Base-by-base conservation (phyloP, 306 rosid species). In the Dalbergia cultrata region DNA sequence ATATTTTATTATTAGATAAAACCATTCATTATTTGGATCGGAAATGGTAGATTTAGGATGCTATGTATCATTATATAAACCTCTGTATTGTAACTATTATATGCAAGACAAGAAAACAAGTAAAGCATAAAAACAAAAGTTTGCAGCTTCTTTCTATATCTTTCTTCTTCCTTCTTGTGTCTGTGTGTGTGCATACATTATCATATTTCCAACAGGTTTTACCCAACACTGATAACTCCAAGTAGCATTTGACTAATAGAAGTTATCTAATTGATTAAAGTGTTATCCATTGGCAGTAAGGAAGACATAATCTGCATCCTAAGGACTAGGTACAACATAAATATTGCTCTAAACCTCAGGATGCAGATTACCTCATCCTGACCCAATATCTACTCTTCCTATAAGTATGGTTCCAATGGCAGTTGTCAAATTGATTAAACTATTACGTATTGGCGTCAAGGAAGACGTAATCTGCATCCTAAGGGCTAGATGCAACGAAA, bases 301-400 rank as follows among this genome's bases (percentile, higher is more conserved):
- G 50, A 74, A 66, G 33, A 44, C 45, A 7, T 74, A 74, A 81
- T 81, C 71, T 82, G 71, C 85, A 71, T 70, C 56, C 70, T 35
- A 26, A 74, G 58, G 64, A 0, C 65, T 65, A 83, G 54, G 72
- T 41, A 41, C 67, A 49, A 49, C 1, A 11, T 9, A 41, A 37
- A n/a, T 9, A 64, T 67, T 70, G 77, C 7, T 79, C 83, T 85
- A 88, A 87, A 90, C 92, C 81, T 81, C 85, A 81, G 67, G 81
- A 75, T 69, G 81, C 70, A 84, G 78, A 84, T 84, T 80, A 84
- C 26, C 81, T 13, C 3, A 26, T 61, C 68, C 63, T 79, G 3
- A 72, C 54, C 81, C 72, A 78, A 83, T 72, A 13, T 13, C 3
- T 13, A 37, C 13, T 2, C 9, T 16, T 18, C 53, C 58, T 18